A percentile compares a stretch with the other conserved stretches of the same genome.
Conservation (phyloP, 306 rosid genomes). For the Clitoria ternatea region DNA sequence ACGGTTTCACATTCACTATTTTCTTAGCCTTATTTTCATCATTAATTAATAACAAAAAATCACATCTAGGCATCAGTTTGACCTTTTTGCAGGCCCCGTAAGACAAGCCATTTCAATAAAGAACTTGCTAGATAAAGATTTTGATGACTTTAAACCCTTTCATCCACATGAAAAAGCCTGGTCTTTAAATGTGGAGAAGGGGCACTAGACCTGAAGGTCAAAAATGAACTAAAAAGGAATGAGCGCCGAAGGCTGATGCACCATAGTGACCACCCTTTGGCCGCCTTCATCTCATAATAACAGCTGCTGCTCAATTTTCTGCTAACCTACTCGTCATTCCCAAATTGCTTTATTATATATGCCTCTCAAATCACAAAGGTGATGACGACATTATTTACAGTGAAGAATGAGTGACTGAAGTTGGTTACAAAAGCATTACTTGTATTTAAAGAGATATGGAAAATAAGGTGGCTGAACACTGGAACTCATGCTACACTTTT, state of each 20-base stretch:
- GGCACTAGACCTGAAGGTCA: background rate
- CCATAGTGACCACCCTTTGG: background rate
- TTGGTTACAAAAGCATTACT: constrained; percentile 12
- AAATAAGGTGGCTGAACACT: background rate
- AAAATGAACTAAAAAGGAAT: background rate
- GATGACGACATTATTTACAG: background rate
- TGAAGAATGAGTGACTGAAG: constrained; percentile 7
- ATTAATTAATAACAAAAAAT: background rate
- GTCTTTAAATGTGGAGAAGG: background rate
- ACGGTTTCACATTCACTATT: too few species aligned
- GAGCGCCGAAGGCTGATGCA: background rate
- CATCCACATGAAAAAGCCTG: background rate
- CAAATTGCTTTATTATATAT: background rate
- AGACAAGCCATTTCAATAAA: background rate
- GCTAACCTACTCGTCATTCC: background rate
- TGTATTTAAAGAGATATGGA: background rate
- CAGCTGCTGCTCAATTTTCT: background rate
- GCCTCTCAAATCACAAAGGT: background rate
- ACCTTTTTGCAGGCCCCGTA: background rate
- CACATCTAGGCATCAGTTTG: background rate
- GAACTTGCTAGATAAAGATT: background rate
- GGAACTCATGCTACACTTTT: background rate
- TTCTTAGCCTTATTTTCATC: background rate
- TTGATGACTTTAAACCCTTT: background rate
- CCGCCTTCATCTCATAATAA: background rate